Conservation (phyloP, 805 yeast species). For the Pichia kluyveri region DNA sequence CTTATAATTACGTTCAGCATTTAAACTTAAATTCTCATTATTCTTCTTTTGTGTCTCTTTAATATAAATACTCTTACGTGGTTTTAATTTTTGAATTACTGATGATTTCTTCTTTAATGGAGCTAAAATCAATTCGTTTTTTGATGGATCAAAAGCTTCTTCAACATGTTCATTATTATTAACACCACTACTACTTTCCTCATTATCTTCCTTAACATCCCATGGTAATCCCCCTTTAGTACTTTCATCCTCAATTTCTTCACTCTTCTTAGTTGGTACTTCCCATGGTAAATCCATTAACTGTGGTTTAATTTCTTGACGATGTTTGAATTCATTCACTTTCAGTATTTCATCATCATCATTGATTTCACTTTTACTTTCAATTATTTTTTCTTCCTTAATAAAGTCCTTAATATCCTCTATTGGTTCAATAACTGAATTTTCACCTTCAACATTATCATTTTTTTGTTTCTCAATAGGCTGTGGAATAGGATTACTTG, state of each 20-base stretch:
- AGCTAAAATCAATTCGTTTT: conserved; percentile 16
- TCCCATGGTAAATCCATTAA: not conserved
- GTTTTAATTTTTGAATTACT: conserved; percentile 12
- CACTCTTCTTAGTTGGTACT: not conserved
- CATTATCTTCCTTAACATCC: not conserved
- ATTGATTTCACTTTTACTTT: not conserved
- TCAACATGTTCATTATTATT: not conserved
- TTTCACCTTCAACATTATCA: not conserved
- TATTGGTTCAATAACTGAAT: too few species aligned
- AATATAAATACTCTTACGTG: conserved; percentile 2
- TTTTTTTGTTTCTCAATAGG: not conserved
- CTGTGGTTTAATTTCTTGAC: not conserved
- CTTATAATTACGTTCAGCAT: conserved; percentile 21
- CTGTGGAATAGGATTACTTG: not conserved
- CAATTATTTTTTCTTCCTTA: not conserved
- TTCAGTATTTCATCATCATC: not conserved
- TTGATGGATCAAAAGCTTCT: conserved; percentile 9
- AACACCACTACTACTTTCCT: not conserved
- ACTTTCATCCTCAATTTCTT: not conserved
- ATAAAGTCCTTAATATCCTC: too few species aligned
- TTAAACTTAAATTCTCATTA: not conserved
- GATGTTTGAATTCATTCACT: not conserved
- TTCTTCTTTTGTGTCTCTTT: conserved; percentile 1
- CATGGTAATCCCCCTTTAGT: not conserved
- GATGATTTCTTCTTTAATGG: conserved; percentile 19